Evolutionary conservation across 2,329 filamentous ascomycete species (phyloP), one percentile per base, ranked within the genome.

Genomic region (Epichloe aotearoae): DNA sequence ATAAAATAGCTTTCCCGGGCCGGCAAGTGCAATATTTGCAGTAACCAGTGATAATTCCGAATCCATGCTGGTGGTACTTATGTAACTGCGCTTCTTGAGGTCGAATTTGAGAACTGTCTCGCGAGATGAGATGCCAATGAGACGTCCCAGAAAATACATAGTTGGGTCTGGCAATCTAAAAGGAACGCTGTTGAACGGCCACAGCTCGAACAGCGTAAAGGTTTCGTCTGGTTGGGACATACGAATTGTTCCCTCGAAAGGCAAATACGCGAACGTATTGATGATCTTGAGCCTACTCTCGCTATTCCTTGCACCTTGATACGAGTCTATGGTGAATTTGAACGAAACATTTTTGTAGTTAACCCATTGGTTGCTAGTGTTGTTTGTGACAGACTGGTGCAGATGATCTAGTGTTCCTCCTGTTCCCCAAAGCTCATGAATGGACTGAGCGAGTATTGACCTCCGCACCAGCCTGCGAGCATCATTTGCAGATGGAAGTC

Each of bases 31-130:
- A 58, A 98, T 82, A 62, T 97, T 98, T 2, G 91, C 93, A 0
- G 90, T 96, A 20, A 98, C 73, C 1, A 98, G 76, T 12, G 89
- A 87, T 42, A 98, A 75, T 65, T 97, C 93, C 0, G 91, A 86
- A 64, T 98, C 93, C 93, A 98, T 97, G 44, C 87, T 93, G 0
- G 93, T 98, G 0, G 91, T 97, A 58, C 86, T 88, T 60, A 98
- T 97, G 64, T 98, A 98, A 39, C 78, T 77, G 30, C 93, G 75
- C 68, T 95, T 95, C 73, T 98, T 98, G 20, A 98, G 75, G 64
- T 95, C 89, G 61, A 90, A 94, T 23, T 77, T 84, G 37, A 78
- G 72, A 34, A 87, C 75, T 5, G 83, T 73, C 49, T 86, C 79
- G 43, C 91, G 77, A 3, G 77, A 78, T 2, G 86, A 83, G 12